Evolutionary conservation across 345 rosid genomes (phyloP), one percentile per base, ranked within the genome.

Genomic region (Hibiscus syriacus): DNA sequence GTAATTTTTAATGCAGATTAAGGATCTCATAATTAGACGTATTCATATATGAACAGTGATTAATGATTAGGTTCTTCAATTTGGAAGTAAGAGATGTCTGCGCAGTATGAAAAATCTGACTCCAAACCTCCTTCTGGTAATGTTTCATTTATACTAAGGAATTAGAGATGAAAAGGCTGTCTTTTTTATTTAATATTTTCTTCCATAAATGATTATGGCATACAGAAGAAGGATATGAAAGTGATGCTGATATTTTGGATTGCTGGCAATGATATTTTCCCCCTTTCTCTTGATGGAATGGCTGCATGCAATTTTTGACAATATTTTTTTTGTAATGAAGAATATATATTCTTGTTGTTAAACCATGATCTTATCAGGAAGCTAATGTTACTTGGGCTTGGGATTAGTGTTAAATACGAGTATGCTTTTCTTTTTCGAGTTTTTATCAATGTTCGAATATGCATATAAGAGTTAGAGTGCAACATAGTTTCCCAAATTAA

Each of bases 31-130:
- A 13, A 72, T 49, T 66, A 76, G 69, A 1, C 10, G 19, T 71
- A 27, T 36, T 49, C n/a, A n/a, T n/a, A n/a, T 36, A 71, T 22
- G 65, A 20, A 8, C 23, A 52, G 11, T 52, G 14, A 73, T 75
- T 67, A 61, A 53, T 53, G 16, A 73, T 75, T 67, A 61, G 59
- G 71, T 49, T 74, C 55, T 36, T 39, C 27, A 7, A 20, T 45
- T 43, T 69, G 20, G 68, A 72, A 76, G 76, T 23, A 70, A 78
- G 71, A 82, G 69, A 86, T 84, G 90, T 79, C 92, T 72, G 19
- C 78, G 62, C 82, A 79, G 57, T 87, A 78, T 72, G 85, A 78
- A 52, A 71, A 83, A 63, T 54, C 79, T 29, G 74, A 73, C 59
- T 76, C 64, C 43, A 48, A 34, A 0, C 9, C 36, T 72, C 77